Conservation (phyloP, 352 stramenopile genomes). For the Phytopythium oedochilum region DNA sequence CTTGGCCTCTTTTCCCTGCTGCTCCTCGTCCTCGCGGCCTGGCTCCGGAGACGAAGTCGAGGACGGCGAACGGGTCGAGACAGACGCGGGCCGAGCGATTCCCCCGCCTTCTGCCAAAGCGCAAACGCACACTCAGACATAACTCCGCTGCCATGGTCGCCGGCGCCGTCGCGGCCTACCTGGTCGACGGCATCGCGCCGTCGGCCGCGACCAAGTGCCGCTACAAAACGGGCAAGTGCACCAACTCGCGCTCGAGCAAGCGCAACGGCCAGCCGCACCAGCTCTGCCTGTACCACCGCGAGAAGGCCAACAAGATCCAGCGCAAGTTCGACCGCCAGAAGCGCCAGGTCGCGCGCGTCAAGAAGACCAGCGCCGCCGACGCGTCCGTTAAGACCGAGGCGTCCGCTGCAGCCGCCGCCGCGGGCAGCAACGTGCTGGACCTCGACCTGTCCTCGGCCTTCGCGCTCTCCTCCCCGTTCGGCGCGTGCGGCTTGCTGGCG, state of each 20-base stretch:
- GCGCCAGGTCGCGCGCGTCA: slow-evolving; percentile 60
- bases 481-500: neutral
- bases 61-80: too few species aligned
- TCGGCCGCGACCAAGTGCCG: slow-evolving; percentile 40
- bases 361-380: slow-evolving; percentile 23
- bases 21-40: too few species aligned
- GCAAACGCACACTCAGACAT: too few species aligned
- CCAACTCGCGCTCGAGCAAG: slow-evolving; percentile 75
- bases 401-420: neutral
- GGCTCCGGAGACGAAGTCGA: too few species aligned
- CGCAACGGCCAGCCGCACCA: slow-evolving; percentile 84
- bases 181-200: slow-evolving; percentile 7
- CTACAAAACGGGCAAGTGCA: slow-evolving; percentile 89
- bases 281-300: slow-evolving; percentile 83
- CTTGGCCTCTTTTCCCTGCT: too few species aligned
- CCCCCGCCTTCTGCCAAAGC: too few species aligned
- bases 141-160: slow-evolving; percentile 7
- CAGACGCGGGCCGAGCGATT: too few species aligned
- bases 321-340: slow-evolving; percentile 89
- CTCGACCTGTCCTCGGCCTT: slow-evolving; percentile 18
- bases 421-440: neutral
- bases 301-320: slow-evolving; percentile 90
- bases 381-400: slow-evolving; percentile 12
- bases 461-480: slow-evolving; percentile 11
- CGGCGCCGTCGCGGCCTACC: neutral